Evolutionary conservation across 345 rosid species (phyloP).

Genomic region (Salix brachista): DNA sequence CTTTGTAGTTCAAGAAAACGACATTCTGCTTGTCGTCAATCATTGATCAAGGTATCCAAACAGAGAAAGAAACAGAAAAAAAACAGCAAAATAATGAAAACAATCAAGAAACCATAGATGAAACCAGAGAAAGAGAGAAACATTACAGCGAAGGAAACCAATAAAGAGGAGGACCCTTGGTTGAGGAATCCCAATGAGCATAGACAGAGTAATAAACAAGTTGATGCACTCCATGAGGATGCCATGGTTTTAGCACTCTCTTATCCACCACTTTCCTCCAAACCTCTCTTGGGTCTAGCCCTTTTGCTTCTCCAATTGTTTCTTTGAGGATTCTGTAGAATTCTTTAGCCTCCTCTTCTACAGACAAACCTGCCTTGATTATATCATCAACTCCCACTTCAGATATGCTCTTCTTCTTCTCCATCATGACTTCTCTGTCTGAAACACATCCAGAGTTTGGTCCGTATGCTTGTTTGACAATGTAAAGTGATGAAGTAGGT

Average conservation of each 20-base stretch:
- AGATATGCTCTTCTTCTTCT: constrained; percentile 15
- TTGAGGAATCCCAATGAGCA: constrained; percentile 59
- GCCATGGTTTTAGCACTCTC: constrained; percentile 55
- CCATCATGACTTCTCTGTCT: constrained; percentile 26
- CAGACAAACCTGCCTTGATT: constrained; percentile 44
- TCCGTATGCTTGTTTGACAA: no score
- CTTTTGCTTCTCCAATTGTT: constrained; percentile 19
- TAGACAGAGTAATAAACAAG: constrained; percentile 65
- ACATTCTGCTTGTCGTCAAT: no score
- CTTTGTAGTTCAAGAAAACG: no score
- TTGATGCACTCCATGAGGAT: constrained; percentile 70
- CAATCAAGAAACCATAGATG: background rate
- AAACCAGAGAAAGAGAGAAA: background rate
- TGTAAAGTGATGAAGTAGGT: no score
- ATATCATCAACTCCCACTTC: constrained; percentile 51
- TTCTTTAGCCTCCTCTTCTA: constrained; percentile 37
- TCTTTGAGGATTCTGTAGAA: constrained; percentile 32
- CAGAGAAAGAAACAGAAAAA: no score
- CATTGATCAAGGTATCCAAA: no score
- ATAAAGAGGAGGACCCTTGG: constrained; percentile 69
- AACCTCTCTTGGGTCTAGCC: constrained; percentile 46
- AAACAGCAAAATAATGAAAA: no score
- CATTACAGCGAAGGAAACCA: constrained; percentile 80
- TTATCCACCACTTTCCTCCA: constrained; percentile 53
- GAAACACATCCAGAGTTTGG: no score